Evolutionary conservation across 768 basidiomycete genomes (phyloP).

Genomic region (Floccularia luteovirens): DNA sequence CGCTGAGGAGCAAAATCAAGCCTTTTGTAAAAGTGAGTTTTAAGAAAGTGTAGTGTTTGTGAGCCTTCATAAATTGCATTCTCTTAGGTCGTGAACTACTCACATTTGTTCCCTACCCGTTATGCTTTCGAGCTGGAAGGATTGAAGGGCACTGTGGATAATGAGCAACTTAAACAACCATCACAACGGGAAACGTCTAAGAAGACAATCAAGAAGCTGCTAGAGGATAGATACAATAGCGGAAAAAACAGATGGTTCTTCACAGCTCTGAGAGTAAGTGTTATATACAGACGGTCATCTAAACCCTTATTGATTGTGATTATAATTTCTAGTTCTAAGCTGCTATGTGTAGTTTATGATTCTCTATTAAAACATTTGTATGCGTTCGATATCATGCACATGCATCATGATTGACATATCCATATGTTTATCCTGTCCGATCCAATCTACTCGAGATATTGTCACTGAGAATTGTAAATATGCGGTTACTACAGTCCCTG

Average conservation of each 20-base stretch:
- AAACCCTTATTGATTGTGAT: background rate
- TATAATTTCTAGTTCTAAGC: constrained; percentile 25
- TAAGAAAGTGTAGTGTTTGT: background rate
- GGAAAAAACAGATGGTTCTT: constrained; percentile 99
- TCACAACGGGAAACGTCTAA: constrained; percentile 91
- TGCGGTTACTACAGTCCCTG: too few relatives aligned
- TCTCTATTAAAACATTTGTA: constrained; percentile 23
- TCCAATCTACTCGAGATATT: background rate
- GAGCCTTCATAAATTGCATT: background rate
- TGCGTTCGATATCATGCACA: constrained; percentile 26
- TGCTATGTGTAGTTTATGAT: constrained; percentile 18
- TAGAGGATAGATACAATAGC: constrained; percentile 89
- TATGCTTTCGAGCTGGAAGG: constrained; percentile 96
- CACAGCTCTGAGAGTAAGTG: constrained; percentile 69
- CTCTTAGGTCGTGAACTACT: constrained; percentile 86
- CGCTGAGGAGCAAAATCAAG: constrained; percentile 86
- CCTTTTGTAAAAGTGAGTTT: constrained; percentile 93
- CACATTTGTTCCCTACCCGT: constrained; percentile 98
- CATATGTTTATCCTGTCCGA: background rate
- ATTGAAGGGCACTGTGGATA: constrained; percentile 77
- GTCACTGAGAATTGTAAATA: background rate
- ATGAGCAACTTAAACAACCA: constrained; percentile 97
- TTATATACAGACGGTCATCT: background rate
- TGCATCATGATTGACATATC: constrained; percentile 14
- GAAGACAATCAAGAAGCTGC: constrained; percentile 92